These are phyloP conservation scores for Selenicereus undatus DNA, from an alignment of 148 eudicot genomes.

Conservation along the genomic window DNA sequence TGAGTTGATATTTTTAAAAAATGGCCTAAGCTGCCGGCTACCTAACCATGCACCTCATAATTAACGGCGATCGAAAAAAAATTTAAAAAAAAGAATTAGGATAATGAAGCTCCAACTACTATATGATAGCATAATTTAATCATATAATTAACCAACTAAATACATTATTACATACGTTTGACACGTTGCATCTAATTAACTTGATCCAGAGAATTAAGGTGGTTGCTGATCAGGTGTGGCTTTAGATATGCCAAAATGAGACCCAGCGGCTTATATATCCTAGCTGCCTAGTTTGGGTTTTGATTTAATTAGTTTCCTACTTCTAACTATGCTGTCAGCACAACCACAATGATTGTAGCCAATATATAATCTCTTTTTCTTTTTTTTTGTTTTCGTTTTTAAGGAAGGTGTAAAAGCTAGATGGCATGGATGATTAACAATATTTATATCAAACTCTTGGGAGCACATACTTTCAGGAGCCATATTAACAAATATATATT, in stretches of 20 bases:
- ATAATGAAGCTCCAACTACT: conserved; percentile 9
- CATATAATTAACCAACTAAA: background rate
- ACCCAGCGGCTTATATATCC: no score
- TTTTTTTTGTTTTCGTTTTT: no score
- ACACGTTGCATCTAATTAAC: conserved; percentile 7
- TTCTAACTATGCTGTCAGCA: background rate
- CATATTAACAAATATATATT: no score
- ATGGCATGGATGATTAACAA: no score
- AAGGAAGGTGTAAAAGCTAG: no score
- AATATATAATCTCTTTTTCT: no score
- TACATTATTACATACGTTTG: background rate
- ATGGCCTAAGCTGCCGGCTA: background rate
- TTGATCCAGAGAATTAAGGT: no score
- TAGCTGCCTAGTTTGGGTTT: background rate
- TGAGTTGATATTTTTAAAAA: background rate
- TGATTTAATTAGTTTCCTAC: background rate
- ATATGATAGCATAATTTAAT: background rate
- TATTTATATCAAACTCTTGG: no score
- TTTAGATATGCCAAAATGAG: no score
- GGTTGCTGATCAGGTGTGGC: no score
- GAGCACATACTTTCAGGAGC: no score
- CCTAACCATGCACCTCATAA: conserved; percentile 9
- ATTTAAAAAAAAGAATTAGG: background rate
- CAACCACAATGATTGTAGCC: background rate
- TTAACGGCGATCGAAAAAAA: background rate